Evolutionary conservation across 2,329 filamentous ascomycete species (phyloP).

Genomic region (Arthroderma sp.): DNA sequence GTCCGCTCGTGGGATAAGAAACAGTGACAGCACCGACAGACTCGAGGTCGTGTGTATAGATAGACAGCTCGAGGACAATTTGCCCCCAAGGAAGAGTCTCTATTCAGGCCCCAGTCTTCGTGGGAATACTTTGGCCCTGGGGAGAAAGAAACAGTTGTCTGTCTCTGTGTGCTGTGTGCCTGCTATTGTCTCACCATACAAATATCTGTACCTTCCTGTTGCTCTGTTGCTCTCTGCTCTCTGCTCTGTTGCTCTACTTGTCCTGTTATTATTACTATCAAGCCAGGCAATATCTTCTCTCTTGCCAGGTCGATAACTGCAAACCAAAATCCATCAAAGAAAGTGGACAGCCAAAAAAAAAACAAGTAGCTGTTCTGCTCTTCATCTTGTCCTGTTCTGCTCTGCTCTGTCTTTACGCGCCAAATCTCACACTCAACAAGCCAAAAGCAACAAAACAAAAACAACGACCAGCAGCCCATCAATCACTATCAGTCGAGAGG

Average conservation of each 20-base stretch:
- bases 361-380: slow-evolving; percentile 3
- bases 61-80: background rate
- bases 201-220: slow-evolving; percentile 4
- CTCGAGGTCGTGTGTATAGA: background rate
- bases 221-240: background rate
- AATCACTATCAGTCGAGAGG: background rate
- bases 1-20: background rate
- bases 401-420: background rate
- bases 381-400: background rate
- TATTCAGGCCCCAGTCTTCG: background rate
- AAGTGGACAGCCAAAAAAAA: background rate
- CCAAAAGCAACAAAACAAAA: background rate
- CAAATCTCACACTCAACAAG: background rate
- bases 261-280: slow-evolving; percentile 1
- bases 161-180: background rate
- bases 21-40: background rate
- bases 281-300: background rate
- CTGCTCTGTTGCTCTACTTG: background rate
- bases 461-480: background rate
- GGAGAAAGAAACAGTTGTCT: background rate
- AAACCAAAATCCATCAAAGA: slow-evolving; percentile 1
- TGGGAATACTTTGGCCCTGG: background rate
- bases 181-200: background rate
- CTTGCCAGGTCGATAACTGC: slow-evolving; percentile 1
- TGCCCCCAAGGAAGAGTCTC: background rate